phyloP scores from a whole-genome alignment of 345 rosid genomes.

The Populus euphratica region DNA sequence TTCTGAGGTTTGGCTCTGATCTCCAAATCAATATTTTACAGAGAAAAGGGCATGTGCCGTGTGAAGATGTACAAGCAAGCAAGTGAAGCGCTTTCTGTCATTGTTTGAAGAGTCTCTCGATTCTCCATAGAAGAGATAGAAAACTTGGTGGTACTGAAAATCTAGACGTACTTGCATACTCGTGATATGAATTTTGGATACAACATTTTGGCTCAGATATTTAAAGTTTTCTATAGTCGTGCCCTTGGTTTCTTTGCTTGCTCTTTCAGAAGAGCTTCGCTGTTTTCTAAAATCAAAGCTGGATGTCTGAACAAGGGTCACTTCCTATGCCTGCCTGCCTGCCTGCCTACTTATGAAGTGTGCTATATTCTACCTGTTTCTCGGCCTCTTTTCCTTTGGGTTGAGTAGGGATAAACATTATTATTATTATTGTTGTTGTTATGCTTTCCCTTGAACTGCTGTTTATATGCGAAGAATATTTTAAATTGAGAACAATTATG shows the following conservation, averaged over 20 bases:
- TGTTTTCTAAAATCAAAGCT: neutral
- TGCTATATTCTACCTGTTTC: neutral
- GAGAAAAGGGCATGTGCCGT: neutral
- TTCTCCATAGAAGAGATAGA: neutral
- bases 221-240: neutral
- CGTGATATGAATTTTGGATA: neutral
- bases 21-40: slow-evolving; percentile 2
- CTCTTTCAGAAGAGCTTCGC: neutral
- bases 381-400: neutral
- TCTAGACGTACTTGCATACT: neutral
- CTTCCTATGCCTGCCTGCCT: neutral
- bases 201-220: neutral
- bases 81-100: slow-evolving; percentile 15
- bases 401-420: neutral
- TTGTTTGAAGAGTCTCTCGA: slow-evolving; percentile 6
- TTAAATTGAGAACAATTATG: neutral
- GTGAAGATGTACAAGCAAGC: slow-evolving; percentile 6
- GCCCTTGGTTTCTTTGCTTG: neutral
- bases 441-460: neutral
- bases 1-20: slow-evolving; percentile 7
- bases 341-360: too few relatives aligned
- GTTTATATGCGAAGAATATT: neutral
- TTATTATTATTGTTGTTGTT: neutral
- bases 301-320: neutral
- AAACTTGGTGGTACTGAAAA: neutral